Conservation (phyloP, 2,329 filamentous ascomycete species). For the Phialophora tarda region DNA sequence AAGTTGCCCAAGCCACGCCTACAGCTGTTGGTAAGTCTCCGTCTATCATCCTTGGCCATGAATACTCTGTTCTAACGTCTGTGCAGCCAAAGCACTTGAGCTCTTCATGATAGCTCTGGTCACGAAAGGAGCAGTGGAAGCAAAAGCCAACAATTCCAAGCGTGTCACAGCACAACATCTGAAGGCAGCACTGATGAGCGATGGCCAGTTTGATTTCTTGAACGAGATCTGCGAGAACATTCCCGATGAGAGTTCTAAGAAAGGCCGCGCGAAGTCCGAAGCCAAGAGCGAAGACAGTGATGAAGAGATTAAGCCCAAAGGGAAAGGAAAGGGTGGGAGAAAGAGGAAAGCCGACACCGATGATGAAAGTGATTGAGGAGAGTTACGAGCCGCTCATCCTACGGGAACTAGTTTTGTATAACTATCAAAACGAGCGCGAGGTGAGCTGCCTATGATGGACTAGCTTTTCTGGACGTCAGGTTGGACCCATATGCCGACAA, state of each 20-base stretch:
- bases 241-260: conserved; percentile 57
- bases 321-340: conserved; percentile 33
- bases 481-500: not conserved
- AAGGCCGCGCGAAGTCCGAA: conserved; percentile 37
- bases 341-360: conserved; percentile 34
- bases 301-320: conserved; percentile 34
- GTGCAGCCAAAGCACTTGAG: conserved; percentile 83
- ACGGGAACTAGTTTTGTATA: conserved; percentile 13
- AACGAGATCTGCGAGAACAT: conserved; percentile 88
- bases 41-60: conserved; percentile 25
- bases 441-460: conserved; percentile 7
- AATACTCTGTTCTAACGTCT: conserved; percentile 27
- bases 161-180: conserved; percentile 88
- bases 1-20: conserved; percentile 95
- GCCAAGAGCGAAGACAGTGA: conserved; percentile 38
- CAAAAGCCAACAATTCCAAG: conserved; percentile 73
- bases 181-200: conserved; percentile 84
- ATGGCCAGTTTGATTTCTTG: conserved; percentile 94
- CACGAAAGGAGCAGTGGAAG: conserved; percentile 82
- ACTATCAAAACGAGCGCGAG: conserved; percentile 9
- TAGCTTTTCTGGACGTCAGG: not conserved
- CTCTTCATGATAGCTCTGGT: conserved; percentile 97
- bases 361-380: conserved; percentile 33
- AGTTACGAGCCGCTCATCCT: not conserved
- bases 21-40: conserved; percentile 76